Percentiles rank a stretch among this genome's conserved stretches.
Conservation (phyloP, 106 monocot genomes). For the Dendrobium nobile region DNA sequence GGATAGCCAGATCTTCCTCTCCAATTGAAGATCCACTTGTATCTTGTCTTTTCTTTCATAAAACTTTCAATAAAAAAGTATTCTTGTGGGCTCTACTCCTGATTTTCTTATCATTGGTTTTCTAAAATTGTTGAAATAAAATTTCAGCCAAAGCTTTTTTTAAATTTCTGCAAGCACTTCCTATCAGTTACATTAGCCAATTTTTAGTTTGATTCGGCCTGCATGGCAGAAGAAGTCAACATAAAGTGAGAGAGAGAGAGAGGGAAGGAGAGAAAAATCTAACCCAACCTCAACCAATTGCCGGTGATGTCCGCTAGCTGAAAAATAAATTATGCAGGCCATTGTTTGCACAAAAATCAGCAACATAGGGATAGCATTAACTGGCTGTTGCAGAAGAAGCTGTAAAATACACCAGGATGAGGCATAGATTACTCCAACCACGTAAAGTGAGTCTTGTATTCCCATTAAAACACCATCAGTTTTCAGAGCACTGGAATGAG, state of each 20-base stretch:
- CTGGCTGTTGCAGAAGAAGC: constrained; percentile 71
- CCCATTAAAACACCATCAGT: constrained; percentile 14
- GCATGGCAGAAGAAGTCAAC: not conserved
- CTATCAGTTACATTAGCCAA: no score
- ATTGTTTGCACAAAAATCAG: constrained; percentile 59
- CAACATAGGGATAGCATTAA: constrained; percentile 64
- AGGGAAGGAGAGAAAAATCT: not conserved
- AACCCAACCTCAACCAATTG: constrained; percentile 71
- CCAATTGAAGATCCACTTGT: no score
- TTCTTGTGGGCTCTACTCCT: no score
- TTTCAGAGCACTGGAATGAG: constrained; percentile 3
- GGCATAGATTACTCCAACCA: constrained; percentile 47
- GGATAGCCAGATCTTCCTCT: no score
- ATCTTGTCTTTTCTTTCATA: no score
- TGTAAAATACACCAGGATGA: constrained; percentile 88
- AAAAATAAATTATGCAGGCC: constrained; percentile 55
- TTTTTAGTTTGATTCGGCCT: no score
- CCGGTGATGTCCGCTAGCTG: constrained; percentile 19
- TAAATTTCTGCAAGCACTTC: no score
- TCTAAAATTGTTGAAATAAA: no score
- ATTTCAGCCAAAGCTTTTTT: no score
- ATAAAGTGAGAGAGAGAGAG: not conserved
- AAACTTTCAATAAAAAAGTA: no score
- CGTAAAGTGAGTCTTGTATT: constrained; percentile 30
- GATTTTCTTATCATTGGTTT: no score